Evolutionary conservation across 2,329 filamentous ascomycete genomes (phyloP).

Genomic region (Penicillium sp.): DNA sequence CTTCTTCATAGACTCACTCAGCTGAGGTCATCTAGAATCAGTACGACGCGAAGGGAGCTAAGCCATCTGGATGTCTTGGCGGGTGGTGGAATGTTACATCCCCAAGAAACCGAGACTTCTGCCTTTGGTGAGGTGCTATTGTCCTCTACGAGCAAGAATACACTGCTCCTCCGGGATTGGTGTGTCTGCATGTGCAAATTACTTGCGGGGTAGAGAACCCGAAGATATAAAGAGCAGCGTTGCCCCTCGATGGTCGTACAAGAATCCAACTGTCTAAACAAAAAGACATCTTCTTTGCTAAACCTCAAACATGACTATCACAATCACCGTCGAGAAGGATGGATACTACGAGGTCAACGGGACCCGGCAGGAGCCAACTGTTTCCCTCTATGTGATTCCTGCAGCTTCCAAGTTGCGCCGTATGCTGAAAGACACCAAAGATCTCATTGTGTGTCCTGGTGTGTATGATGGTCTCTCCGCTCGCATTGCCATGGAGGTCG

Average conservation of each 20-base stretch:
- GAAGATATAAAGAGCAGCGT: slow-evolving; percentile 7
- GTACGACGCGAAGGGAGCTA: slow-evolving; percentile 17
- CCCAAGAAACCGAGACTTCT: slow-evolving; percentile 11
- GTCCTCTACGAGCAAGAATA: background rate
- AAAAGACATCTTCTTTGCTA: background rate
- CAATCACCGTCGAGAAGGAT: slow-evolving; percentile 33
- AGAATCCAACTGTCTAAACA: background rate
- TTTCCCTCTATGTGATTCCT: slow-evolving; percentile 27
- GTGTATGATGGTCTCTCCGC: slow-evolving; percentile 68
- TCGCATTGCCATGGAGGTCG: slow-evolving; percentile 59
- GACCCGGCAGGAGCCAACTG: slow-evolving; percentile 24
- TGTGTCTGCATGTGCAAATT: background rate
- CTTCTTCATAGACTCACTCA: slow-evolving; percentile 1
- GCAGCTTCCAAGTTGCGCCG: slow-evolving; percentile 30
- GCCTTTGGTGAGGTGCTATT: background rate
- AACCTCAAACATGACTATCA: slow-evolving; percentile 26
- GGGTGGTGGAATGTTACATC: slow-evolving; percentile 21
- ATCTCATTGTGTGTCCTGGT: slow-evolving; percentile 57
- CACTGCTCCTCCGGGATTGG: background rate
- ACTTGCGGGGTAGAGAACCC: background rate
- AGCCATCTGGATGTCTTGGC: slow-evolving; percentile 15
- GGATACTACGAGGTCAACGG: slow-evolving; percentile 33
- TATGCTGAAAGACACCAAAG: slow-evolving; percentile 26
- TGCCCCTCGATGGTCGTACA: background rate
- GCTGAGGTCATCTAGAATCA: slow-evolving; percentile 11